phyloP scores from a whole-genome alignment of 331 rosid genomes.

The Saraca asoca region DNA sequence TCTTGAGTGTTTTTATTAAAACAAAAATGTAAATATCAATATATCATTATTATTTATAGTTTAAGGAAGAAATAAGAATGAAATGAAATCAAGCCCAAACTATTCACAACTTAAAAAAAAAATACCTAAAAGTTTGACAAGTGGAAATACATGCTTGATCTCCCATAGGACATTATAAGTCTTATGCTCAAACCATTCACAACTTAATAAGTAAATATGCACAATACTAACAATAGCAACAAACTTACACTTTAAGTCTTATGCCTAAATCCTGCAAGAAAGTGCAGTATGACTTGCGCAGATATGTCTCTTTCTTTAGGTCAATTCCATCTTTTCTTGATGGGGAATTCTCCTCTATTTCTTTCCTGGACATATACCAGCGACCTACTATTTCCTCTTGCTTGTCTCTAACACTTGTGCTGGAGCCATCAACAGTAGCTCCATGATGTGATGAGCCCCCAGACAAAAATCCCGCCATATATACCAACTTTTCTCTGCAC shows the following conservation, averaged over 20 bases:
- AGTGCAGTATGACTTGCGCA: conserved; percentile 86
- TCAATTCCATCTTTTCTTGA: conserved; percentile 78
- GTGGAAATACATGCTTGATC: too few species aligned
- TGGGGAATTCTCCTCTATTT: conserved; percentile 84
- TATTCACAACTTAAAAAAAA: too few species aligned
- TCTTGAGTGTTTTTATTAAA: too few species aligned
- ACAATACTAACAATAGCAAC: neutral
- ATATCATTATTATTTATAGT: too few species aligned
- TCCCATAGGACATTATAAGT: too few species aligned
- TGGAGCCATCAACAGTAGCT: conserved; percentile 52
- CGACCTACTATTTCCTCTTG: conserved; percentile 51
- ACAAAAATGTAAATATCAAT: too few species aligned
- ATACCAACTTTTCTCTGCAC: conserved; percentile 28
- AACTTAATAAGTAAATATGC: too few species aligned
- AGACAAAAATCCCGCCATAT: conserved; percentile 57
- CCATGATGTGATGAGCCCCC: conserved; percentile 58
- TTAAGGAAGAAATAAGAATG: too few species aligned
- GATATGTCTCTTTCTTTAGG: conserved; percentile 80
- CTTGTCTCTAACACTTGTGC: conserved; percentile 54
- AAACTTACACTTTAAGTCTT: conserved; percentile 92
- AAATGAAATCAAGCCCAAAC: too few species aligned
- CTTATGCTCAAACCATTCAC: too few species aligned
- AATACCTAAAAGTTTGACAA: too few species aligned
- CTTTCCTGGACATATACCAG: conserved; percentile 84
- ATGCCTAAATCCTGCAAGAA: conserved; percentile 84